Percentiles rank a stretch among this genome's conserved stretches.
phyloP scores from a whole-genome alignment of 2,329 filamentous ascomycete genomes.

The Cordyceps javanica region DNA sequence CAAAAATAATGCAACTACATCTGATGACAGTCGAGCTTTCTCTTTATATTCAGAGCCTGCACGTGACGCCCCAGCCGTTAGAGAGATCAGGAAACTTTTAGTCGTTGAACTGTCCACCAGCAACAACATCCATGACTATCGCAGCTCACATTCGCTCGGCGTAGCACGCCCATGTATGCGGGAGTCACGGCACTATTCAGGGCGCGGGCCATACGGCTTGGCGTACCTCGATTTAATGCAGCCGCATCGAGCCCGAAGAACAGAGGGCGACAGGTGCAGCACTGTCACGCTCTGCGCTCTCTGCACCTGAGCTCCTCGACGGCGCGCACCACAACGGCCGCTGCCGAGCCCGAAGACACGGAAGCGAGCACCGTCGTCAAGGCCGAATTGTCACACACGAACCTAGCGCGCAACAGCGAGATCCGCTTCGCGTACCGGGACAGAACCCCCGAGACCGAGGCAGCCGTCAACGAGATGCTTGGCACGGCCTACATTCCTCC shows the following conservation, averaged over 20 bases:
- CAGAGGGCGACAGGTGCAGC: background rate
- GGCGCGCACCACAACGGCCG: background rate
- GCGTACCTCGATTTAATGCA: background rate
- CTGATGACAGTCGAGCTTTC: background rate
- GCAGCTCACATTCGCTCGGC: background rate
- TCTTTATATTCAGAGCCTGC: background rate
- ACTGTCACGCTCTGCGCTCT: background rate
- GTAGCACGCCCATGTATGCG: conserved; percentile 11
- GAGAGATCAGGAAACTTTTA: background rate
- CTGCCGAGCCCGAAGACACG: background rate
- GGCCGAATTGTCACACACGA: conserved; percentile 5
- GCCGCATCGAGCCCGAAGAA: background rate
- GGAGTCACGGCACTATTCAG: conserved; percentile 7
- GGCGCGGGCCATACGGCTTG: conserved; percentile 1
- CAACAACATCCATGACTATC: background rate
- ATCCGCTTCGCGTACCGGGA: conserved; percentile 3
- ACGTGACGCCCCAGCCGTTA: background rate
- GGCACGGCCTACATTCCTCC: conserved; percentile 6
- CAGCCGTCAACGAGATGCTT: background rate
- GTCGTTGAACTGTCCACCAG: background rate
- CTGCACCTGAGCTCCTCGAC: background rate
- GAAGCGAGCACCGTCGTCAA: background rate
- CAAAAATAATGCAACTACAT: background rate
- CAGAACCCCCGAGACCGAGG: conserved; percentile 3
- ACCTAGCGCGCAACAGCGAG: background rate